phyloP scores from a whole-genome alignment of 2,329 filamentous ascomycete species.

The Ascochyta viciae-villosae region DNA sequence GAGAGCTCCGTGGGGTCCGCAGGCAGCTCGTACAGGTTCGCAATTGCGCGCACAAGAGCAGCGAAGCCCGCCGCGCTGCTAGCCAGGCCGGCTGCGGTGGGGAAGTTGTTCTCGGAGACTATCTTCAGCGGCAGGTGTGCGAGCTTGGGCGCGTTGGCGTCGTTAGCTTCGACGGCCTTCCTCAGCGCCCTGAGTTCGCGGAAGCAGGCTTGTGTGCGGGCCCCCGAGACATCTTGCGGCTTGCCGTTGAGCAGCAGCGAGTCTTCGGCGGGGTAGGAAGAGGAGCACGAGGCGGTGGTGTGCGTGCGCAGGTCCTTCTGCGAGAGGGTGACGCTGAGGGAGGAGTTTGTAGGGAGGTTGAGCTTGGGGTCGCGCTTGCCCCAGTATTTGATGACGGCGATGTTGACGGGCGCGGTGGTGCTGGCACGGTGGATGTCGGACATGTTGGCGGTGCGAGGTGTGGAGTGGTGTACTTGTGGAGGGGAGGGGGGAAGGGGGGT shows the following conservation, averaged over 20 bases:
- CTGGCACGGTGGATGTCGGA: slow-evolving; percentile 81
- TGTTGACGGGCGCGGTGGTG: slow-evolving; percentile 97
- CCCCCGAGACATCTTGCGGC: slow-evolving; percentile 82
- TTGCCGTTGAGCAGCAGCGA: slow-evolving; percentile 87
- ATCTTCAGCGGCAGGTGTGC: slow-evolving; percentile 79
- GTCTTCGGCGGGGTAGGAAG: slow-evolving; percentile 67
- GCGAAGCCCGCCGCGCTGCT: slow-evolving; percentile 71
- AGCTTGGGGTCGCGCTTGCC: slow-evolving; percentile 93
- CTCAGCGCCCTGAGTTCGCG: slow-evolving; percentile 82
- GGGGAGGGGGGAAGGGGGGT: slow-evolving; percentile 14
- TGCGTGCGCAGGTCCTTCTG: slow-evolving; percentile 93
- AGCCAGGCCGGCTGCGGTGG: slow-evolving; percentile 88
- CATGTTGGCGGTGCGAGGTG: slow-evolving; percentile 39
- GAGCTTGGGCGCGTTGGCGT: slow-evolving; percentile 81
- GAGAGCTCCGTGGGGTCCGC: slow-evolving; percentile 83
- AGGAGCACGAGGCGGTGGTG: slow-evolving; percentile 91
- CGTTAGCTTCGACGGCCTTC: slow-evolving; percentile 72
- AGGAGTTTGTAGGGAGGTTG: slow-evolving; percentile 97
- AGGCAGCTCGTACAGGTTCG: slow-evolving; percentile 87
- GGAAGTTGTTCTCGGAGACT: slow-evolving; percentile 98
- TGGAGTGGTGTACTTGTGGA: neutral
- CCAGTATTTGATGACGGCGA: slow-evolving; percentile 99
- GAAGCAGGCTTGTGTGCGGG: slow-evolving; percentile 94
- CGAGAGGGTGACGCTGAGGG: slow-evolving; percentile 93
- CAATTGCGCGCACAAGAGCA: slow-evolving; percentile 80